phyloP scores from a whole-genome alignment of 441 rosid genomes.

The Kokia cookei region DNA sequence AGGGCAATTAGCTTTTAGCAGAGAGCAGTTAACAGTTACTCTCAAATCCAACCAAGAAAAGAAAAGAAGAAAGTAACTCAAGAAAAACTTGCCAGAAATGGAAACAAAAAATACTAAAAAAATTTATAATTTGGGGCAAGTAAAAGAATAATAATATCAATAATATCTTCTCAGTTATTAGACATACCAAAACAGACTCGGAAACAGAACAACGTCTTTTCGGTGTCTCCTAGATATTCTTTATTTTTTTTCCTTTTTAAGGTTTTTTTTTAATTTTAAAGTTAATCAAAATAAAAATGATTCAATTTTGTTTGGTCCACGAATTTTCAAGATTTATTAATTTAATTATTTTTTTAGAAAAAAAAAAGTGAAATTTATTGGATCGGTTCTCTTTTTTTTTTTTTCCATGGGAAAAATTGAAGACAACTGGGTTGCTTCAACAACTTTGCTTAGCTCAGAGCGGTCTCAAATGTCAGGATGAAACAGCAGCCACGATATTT shows the following conservation, averaged over 20 bases:
- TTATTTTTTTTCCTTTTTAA: not conserved
- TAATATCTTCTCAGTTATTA: slow-evolving; percentile 8
- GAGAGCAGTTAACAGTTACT: not conserved
- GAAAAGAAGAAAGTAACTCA: slow-evolving; percentile 11
- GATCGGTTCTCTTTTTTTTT: not conserved
- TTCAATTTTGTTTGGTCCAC: not conserved
- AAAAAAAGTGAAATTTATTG: not conserved
- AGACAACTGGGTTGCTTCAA: not conserved
- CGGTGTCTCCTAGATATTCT: not conserved
- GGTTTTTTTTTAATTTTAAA: not conserved
- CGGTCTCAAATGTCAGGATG: not conserved
- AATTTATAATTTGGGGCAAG: not conserved
- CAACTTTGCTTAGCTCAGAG: not conserved
- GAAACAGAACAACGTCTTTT: not conserved
- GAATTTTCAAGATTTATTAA: not conserved
- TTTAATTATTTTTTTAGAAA: not conserved
- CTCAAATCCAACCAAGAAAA: not conserved
- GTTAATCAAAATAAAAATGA: not conserved
- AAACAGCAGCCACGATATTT: not conserved
- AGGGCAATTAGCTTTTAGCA: not conserved
- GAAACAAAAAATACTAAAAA: slow-evolving; percentile 1
- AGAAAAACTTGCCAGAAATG: slow-evolving; percentile 16
- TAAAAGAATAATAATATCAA: not conserved
- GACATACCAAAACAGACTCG: not conserved
- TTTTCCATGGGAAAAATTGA: not conserved